phyloP scores from a whole-genome alignment of 2,329 filamentous ascomycete species.

The Fusarium sp. region DNA sequence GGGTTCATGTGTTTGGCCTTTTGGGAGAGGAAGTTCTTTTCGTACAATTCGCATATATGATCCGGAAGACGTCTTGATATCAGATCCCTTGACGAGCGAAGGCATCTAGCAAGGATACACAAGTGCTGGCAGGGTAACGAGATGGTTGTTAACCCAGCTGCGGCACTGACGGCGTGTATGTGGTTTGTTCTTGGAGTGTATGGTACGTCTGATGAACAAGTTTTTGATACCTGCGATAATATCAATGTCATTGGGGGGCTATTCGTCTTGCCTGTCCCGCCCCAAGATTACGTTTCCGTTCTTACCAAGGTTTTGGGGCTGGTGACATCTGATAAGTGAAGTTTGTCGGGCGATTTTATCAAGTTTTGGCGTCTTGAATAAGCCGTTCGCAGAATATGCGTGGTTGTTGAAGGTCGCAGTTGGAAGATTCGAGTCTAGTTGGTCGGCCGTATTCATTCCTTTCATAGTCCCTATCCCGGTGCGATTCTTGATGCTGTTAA shows the following conservation, averaged over 20 bases:
- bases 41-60: constrained; percentile 37
- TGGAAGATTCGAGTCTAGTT: neutral
- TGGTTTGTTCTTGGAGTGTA: constrained; percentile 33
- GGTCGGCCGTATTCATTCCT: neutral
- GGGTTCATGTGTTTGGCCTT: constrained; percentile 19
- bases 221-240: constrained; percentile 52
- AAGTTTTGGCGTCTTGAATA: neutral
- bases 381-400: neutral
- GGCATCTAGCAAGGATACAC: constrained; percentile 29
- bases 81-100: constrained; percentile 34
- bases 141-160: constrained; percentile 19
- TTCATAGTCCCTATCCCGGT: neutral
- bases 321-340: neutral
- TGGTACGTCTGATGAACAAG: constrained; percentile 43
- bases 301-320: neutral
- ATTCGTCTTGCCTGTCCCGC: neutral
- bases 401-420: neutral
- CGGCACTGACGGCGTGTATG: constrained; percentile 32
- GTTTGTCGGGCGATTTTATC: neutral
- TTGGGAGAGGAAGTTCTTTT: constrained; percentile 26
- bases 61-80: constrained; percentile 30
- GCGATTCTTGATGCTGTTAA: neutral
- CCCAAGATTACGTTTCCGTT: constrained; percentile 5
- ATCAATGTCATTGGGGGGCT: constrained; percentile 36
- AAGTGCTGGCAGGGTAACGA: constrained; percentile 23